These are phyloP conservation scores for Suillus plorans DNA, from an alignment of 768 basidiomycete species.

Conservation along the genomic window DNA sequence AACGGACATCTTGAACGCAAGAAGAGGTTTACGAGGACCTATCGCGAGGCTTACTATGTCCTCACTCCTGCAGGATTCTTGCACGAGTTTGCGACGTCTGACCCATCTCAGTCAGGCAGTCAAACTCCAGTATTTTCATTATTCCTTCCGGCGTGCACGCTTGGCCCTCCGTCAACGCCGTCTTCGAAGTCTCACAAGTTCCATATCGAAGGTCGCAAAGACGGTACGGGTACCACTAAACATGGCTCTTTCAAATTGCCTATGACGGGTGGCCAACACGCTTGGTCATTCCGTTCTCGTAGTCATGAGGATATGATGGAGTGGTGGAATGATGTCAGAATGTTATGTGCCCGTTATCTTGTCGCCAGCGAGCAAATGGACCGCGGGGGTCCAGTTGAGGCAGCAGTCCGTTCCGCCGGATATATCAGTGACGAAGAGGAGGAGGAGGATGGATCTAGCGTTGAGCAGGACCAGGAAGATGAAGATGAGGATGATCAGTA, in stretches of 20 bases:
- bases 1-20: constrained; percentile 91
- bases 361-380: constrained; percentile 94
- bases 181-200: constrained; percentile 86
- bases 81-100: constrained; percentile 84
- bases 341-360: constrained; percentile 91
- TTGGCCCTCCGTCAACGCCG: constrained; percentile 81
- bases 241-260: constrained; percentile 49
- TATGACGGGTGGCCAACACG: constrained; percentile 47
- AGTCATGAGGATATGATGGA: constrained; percentile 99
- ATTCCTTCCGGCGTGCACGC: constrained; percentile 93
- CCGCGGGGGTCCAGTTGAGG: constrained; percentile 87
- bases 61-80: constrained; percentile 96
- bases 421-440: constrained; percentile 82
- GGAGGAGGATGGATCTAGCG: constrained; percentile 57
- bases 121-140: constrained; percentile 74
- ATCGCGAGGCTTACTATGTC: constrained; percentile 85
- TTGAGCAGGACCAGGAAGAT: constrained; percentile 43
- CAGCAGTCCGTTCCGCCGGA: constrained; percentile 86
- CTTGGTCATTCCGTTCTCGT: constrained; percentile 88
- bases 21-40: constrained; percentile 88
- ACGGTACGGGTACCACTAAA: constrained; percentile 70
- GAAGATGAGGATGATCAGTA: constrained; percentile 49
- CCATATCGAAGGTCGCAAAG: constrained; percentile 91
- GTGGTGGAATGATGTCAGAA: constrained; percentile 98
- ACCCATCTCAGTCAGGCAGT: constrained; percentile 54